Conservation (phyloP, 2,329 filamentous ascomycete genomes). For the Colletotrichum shisoi region DNA sequence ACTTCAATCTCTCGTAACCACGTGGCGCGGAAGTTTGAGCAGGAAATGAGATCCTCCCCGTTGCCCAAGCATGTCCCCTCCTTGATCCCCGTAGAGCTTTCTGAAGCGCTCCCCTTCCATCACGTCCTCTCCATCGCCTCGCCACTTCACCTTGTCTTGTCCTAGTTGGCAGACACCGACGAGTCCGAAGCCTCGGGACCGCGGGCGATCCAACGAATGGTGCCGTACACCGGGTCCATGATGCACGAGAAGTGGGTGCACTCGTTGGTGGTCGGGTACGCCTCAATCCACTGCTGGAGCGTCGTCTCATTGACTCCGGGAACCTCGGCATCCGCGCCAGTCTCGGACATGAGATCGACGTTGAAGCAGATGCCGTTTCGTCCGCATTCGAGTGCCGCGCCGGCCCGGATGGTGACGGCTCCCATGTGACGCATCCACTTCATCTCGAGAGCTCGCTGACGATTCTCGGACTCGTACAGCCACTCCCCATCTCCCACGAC, state of each 20-base stretch:
- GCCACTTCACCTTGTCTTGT: too few relatives aligned
- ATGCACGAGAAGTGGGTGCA: slow-evolving; percentile 65
- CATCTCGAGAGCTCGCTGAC: slow-evolving; percentile 26
- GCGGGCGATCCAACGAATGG: slow-evolving; percentile 54
- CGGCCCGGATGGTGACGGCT: not conserved
- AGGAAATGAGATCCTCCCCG: not conserved
- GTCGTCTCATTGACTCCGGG: slow-evolving; percentile 44
- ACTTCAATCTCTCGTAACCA: not conserved
- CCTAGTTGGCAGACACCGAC: not conserved
- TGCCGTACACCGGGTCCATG: slow-evolving; percentile 62
- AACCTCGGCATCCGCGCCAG: not conserved
- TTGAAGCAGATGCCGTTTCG: slow-evolving; percentile 24
- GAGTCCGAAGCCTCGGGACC: not conserved
- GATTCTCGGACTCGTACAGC: slow-evolving; percentile 45
- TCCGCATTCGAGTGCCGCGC: not conserved
- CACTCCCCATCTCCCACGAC: slow-evolving; percentile 42
- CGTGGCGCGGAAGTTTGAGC: not conserved
- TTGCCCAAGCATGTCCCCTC: not conserved
- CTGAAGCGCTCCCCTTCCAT: not conserved
- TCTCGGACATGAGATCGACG: not conserved
- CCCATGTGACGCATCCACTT: slow-evolving; percentile 28
- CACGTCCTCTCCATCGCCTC: not conserved
- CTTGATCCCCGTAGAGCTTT: not conserved
- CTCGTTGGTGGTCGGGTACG: slow-evolving; percentile 64
- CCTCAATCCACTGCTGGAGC: slow-evolving; percentile 58